Conservation (phyloP, 805 yeast genomes). For the Nakazawaea ishiwadae region DNA sequence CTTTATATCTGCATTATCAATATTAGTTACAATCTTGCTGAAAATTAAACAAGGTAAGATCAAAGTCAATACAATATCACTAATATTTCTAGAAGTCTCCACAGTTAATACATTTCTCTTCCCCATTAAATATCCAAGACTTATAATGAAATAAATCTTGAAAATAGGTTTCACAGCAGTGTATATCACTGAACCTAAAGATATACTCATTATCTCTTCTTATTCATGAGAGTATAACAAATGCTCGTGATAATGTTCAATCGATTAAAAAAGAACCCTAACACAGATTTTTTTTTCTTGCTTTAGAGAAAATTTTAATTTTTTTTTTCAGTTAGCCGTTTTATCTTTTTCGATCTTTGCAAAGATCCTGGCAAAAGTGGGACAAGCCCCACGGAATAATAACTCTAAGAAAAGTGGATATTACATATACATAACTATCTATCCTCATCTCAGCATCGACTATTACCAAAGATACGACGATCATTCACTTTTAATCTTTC, state of each 20-base stretch:
- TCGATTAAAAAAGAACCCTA: background rate
- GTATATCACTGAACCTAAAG: slow-evolving; percentile 65
- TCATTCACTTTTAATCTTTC: background rate
- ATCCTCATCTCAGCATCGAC: no score
- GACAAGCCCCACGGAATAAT: no score
- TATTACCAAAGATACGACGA: slow-evolving; percentile 4
- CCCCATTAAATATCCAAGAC: slow-evolving; percentile 62
- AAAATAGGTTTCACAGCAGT: slow-evolving; percentile 82
- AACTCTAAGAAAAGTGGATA: no score
- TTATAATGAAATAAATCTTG: slow-evolving; percentile 71
- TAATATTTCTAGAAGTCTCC: slow-evolving; percentile 62
- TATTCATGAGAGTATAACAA: background rate
- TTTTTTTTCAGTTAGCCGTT: no score
- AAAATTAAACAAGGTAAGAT: slow-evolving; percentile 75
- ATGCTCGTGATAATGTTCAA: background rate
- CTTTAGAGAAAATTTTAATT: background rate
- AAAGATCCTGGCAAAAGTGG: no score
- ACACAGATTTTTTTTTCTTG: background rate
- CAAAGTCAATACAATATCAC: slow-evolving; percentile 63
- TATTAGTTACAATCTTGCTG: slow-evolving; percentile 61
- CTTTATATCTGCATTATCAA: slow-evolving; percentile 65
- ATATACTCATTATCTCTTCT: slow-evolving; percentile 5
- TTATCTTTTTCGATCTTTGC: no score
- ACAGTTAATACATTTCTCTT: slow-evolving; percentile 59
- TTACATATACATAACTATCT: no score